A percentile compares a stretch with the other conserved stretches of the same genome.
These are phyloP conservation scores for Rhododendron henanense DNA, from an alignment of 148 eudicot species.

Conservation along the genomic window DNA sequence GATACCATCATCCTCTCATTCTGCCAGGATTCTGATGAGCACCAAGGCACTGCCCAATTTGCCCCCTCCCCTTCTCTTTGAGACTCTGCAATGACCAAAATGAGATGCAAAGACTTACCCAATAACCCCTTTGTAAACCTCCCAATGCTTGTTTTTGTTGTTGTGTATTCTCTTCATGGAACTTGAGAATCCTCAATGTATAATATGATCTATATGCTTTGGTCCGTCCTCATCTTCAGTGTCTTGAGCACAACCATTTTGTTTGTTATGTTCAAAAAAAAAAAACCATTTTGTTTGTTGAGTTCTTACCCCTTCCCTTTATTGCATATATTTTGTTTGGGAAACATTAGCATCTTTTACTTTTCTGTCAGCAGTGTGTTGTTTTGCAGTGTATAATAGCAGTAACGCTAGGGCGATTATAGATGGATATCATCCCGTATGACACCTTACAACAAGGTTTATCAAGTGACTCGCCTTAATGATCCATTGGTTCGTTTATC, in stretches of 20 bases:
- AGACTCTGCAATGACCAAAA: conserved; percentile 73
- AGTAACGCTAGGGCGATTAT: background rate
- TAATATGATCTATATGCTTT: background rate
- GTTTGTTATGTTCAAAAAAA: too few species aligned
- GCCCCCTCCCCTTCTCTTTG: too few species aligned
- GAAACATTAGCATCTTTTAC: too few species aligned
- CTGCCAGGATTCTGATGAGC: conserved; percentile 92
- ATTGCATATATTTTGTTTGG: too few species aligned
- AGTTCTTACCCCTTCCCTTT: too few species aligned
- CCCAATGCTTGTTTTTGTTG: background rate
- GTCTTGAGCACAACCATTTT: conserved; percentile 6
- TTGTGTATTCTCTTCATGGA: conserved; percentile 5
- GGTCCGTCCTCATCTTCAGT: background rate
- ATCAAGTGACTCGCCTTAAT: background rate
- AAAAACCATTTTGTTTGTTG: background rate
- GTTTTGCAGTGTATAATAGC: background rate
- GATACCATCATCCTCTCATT: conserved; percentile 89
- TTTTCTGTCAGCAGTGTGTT: background rate
- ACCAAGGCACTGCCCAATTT: conserved; percentile 90
- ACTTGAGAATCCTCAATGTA: background rate
- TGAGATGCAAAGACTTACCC: conserved; percentile 88
- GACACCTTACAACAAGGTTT: background rate
- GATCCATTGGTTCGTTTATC: background rate
- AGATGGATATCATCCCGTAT: background rate
- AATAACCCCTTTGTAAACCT: conserved; percentile 24